Percentiles rank a stretch among this genome's conserved stretches.
Evolutionary conservation across 2,329 filamentous ascomycete species (phyloP).

Genomic region (Curvularia sp.): DNA sequence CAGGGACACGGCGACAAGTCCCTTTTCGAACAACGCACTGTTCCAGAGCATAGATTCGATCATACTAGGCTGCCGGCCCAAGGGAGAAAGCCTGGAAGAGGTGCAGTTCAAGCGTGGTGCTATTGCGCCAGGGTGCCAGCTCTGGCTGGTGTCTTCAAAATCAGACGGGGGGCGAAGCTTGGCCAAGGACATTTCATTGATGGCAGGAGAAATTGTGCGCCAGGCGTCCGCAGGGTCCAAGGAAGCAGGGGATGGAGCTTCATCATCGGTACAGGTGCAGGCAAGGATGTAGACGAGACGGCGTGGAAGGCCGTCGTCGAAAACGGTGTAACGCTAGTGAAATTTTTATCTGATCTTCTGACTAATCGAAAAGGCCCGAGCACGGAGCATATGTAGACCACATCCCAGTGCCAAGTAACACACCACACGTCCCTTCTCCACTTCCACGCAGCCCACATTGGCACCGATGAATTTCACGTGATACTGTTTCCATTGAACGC

Average conservation of each 20-base stretch:
- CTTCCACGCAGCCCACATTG: slow-evolving; percentile 17
- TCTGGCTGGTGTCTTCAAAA: slow-evolving; percentile 45
- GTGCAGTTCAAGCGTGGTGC: slow-evolving; percentile 48
- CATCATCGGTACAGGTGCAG: slow-evolving; percentile 29
- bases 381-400: slow-evolving; percentile 12
- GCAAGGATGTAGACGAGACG: slow-evolving; percentile 38
- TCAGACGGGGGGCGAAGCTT: slow-evolving; percentile 45
- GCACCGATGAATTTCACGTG: slow-evolving; percentile 24
- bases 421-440: slow-evolving; percentile 16
- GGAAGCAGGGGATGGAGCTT: slow-evolving; percentile 24
- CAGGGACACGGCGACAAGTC: slow-evolving; percentile 30
- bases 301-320: slow-evolving; percentile 6
- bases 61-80: slow-evolving; percentile 45
- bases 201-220: slow-evolving; percentile 44
- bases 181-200: slow-evolving; percentile 46
- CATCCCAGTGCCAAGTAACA: slow-evolving; percentile 19
- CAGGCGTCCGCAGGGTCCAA: slow-evolving; percentile 27
- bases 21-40: slow-evolving; percentile 28
- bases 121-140: slow-evolving; percentile 37
- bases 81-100: slow-evolving; percentile 47
- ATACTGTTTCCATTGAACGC: slow-evolving; percentile 23
- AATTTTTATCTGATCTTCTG: slow-evolving; percentile 48
- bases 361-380: slow-evolving; percentile 13
- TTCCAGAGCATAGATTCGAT: slow-evolving; percentile 43
- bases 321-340: slow-evolving; percentile 17